Evolutionary conservation across 2,329 filamentous ascomycete species (phyloP).

Genomic region (Penicillium sp.): DNA sequence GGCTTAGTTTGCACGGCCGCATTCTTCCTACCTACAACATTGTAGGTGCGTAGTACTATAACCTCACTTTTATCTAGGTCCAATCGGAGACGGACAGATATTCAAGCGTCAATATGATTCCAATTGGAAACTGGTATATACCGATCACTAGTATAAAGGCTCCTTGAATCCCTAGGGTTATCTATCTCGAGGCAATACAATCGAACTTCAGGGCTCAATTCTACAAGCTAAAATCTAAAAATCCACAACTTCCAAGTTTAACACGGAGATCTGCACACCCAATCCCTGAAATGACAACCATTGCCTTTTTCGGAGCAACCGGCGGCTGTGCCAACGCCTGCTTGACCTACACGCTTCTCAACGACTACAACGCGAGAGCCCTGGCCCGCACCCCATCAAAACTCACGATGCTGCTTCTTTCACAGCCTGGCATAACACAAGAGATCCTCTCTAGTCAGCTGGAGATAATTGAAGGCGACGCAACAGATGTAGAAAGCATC

Average conservation of each 20-base stretch:
- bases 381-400: slow-evolving; percentile 45
- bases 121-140: too few relatives aligned
- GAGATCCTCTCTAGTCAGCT: slow-evolving; percentile 34
- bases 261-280: not conserved
- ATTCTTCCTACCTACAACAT: not conserved
- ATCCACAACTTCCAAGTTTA: not conserved
- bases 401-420: slow-evolving; percentile 36
- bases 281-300: slow-evolving; percentile 19
- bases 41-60: not conserved
- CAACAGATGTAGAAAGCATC: slow-evolving; percentile 36
- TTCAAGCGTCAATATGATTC: not conserved
- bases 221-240: not conserved
- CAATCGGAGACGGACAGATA: not conserved
- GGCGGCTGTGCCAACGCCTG: slow-evolving; percentile 41
- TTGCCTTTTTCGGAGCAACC: slow-evolving; percentile 48
- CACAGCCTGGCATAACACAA: slow-evolving; percentile 33
- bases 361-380: slow-evolving; percentile 39
- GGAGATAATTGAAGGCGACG: slow-evolving; percentile 42
- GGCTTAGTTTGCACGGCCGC: not conserved
- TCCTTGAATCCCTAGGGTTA: not conserved
- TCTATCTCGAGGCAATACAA: not conserved
- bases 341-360: slow-evolving; percentile 38
- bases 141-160: not conserved
- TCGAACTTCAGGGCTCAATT: not conserved
- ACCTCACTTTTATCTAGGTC: not conserved